Conservation (phyloP, 2,329 filamentous ascomycete genomes). For the Neofusicoccum sp. region DNA sequence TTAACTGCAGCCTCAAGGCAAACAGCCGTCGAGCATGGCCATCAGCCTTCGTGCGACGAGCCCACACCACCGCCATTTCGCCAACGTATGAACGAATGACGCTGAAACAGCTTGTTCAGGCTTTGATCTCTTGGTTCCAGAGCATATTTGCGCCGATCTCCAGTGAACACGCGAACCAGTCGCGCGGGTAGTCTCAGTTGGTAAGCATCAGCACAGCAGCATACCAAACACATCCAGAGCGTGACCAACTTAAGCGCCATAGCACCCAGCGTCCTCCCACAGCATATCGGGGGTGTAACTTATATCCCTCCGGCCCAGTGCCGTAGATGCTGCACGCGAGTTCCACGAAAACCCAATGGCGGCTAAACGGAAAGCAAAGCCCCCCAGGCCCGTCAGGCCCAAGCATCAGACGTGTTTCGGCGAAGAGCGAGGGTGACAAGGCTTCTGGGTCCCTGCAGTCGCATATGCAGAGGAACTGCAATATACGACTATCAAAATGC, state of each 20-base stretch:
- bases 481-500: too few relatives aligned
- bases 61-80: not conserved
- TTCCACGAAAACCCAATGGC: not conserved
- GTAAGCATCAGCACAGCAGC: too few relatives aligned
- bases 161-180: too few relatives aligned
- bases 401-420: not conserved
- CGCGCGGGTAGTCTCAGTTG: too few relatives aligned
- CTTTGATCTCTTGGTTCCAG: too few relatives aligned
- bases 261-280: not conserved
- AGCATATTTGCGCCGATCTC: too few relatives aligned
- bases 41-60: not conserved
- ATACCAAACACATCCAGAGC: too few relatives aligned
- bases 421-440: too few relatives aligned
- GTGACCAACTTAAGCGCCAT: slow-evolving; percentile 10
- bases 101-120: not conserved
- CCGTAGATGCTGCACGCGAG: slow-evolving; percentile 1
- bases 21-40: not conserved
- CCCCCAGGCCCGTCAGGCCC: not conserved
- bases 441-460: too few relatives aligned
- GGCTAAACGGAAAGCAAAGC: not conserved
- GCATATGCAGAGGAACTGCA: too few relatives aligned
- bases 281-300: slow-evolving; percentile 4
- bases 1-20: not conserved
- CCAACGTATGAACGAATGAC: not conserved
- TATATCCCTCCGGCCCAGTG: not conserved